phyloP scores from a whole-genome alignment of 495 filamentous ascomycete species.

The Hypoxylon fuscum region DNA sequence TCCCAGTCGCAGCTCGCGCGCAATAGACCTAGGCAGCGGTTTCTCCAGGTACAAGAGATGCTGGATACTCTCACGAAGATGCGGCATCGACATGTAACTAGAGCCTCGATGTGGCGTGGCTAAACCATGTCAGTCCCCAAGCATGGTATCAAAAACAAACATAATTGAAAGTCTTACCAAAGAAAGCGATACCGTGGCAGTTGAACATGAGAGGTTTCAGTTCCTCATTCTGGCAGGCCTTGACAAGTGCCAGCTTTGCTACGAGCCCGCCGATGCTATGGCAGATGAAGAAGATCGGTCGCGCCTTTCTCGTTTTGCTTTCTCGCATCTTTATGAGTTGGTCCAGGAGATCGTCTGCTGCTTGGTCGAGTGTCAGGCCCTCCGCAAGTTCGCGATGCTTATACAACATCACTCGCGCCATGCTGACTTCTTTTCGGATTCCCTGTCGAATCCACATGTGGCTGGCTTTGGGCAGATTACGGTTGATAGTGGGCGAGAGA shows the following conservation, averaged over 20 bases:
- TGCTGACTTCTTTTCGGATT: conserved; percentile 48
- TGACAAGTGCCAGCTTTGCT: conserved; percentile 64
- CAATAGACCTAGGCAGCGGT: conserved; percentile 59
- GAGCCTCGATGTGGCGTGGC: conserved; percentile 72
- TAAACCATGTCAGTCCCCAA: conserved; percentile 7
- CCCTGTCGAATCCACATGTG: conserved; percentile 54
- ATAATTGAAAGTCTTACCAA: conserved; percentile 49
- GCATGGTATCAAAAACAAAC: background rate
- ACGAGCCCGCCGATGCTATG: conserved; percentile 73
- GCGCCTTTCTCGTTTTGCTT: conserved; percentile 42
- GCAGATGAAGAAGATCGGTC: conserved; percentile 70
- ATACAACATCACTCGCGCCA: conserved; percentile 64
- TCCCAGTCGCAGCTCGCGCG: conserved; percentile 60
- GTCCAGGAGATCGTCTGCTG: conserved; percentile 62
- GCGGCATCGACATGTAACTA: conserved; percentile 67
- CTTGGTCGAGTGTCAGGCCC: conserved; percentile 56
- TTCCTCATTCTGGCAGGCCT: conserved; percentile 54
- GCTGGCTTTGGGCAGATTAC: conserved; percentile 36
- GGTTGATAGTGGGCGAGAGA: conserved; percentile 45
- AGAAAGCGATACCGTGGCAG: conserved; percentile 71
- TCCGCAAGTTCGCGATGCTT: conserved; percentile 61
- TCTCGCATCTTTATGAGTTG: conserved; percentile 52
- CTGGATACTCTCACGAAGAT: conserved; percentile 64
- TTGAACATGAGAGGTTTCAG: conserved; percentile 57
- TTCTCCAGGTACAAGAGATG: conserved; percentile 64